Base-by-base conservation (phyloP, 1,139 yeast genomes). In the Schizosaccharomyces versatilis region DNA sequence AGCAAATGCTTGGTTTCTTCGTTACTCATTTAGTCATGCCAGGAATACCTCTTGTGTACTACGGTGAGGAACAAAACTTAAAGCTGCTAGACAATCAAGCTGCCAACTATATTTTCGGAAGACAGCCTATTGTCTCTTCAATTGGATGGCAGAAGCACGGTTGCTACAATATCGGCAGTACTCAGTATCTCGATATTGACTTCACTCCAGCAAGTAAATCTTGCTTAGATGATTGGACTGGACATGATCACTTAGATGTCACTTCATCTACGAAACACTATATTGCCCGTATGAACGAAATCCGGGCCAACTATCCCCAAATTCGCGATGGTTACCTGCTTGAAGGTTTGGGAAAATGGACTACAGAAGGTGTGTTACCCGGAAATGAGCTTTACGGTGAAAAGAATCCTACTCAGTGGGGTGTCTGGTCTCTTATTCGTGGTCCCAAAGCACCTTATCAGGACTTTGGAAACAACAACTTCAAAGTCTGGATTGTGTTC, bases 131-230 rank as follows among this genome's bases (percentile, higher is more conserved):
- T 44, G 40, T 53, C 24, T 53, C 56, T 38, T 32, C 52, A 7
- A 39, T 55, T 19, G 57, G 55, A 7, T 55, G 57, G 57, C 57
- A 55, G 41, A 40, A 39, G 10, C 57, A 55, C 36, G 57, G 57
- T 7, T 55, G 57, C 38, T 55, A 55, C 41, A 36, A 19, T 6
- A 40, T 55, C n/a, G 54, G 57, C 10, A 49, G 47, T 36, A 48
- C 53, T 6, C 57, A 55, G 19, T 55, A 55, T 40, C 10, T 10
- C 6, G 49, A 52, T 9, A n/a, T 52, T 19, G 49, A 40, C 14
- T 54, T 54, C 14, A n/a, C 49, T 1, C 55, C 55, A 1, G 57
- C 57, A n/a, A 39, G 48, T 12, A 14, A 19, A n/a, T 56, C 48
- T 10, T 55, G 57, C 49, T 17, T 38, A 12, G 53, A 54, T 38